Percentiles rank a stretch among this genome's conserved stretches.
Evolutionary conservation across 495 filamentous ascomycete genomes (phyloP).

Genomic region (Xylaria flabelliformis): DNA sequence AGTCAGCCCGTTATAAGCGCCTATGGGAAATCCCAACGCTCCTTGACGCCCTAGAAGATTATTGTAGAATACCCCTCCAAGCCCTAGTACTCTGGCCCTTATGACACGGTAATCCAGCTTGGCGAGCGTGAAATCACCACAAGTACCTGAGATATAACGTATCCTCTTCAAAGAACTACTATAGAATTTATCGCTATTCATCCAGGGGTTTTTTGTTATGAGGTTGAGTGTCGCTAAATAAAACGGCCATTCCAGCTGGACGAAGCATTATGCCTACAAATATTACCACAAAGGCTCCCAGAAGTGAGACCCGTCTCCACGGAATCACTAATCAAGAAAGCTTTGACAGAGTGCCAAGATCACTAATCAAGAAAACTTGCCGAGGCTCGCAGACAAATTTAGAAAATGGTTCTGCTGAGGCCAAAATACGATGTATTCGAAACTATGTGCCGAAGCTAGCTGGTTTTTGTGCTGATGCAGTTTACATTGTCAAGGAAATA

Average conservation of each 20-base stretch:
- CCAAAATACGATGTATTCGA: conserved; percentile 70
- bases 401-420: conserved; percentile 76
- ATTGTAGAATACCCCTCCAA: too few species aligned
- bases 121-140: conserved; percentile 60
- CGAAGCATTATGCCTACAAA: conserved; percentile 82
- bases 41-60: too few species aligned
- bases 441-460: conserved; percentile 71
- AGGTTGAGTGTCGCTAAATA: neutral
- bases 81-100: too few species aligned
- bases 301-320: conserved; percentile 74
- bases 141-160: neutral
- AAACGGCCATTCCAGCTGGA: conserved; percentile 34
- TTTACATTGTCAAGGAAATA: conserved; percentile 62
- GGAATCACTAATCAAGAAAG: conserved; percentile 61
- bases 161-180: neutral
- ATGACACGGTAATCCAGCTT: conserved; percentile 52
- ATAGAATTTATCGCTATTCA: neutral
- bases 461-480: conserved; percentile 72
- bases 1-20: too few species aligned
- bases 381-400: conserved; percentile 68
- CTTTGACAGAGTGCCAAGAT: too few species aligned
- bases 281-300: conserved; percentile 72
- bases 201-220: neutral
- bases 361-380: conserved; percentile 63
- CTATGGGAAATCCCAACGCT: too few species aligned